Evolutionary conservation across 768 basidiomycete genomes (phyloP).

Genomic region (Lepiota venenata): DNA sequence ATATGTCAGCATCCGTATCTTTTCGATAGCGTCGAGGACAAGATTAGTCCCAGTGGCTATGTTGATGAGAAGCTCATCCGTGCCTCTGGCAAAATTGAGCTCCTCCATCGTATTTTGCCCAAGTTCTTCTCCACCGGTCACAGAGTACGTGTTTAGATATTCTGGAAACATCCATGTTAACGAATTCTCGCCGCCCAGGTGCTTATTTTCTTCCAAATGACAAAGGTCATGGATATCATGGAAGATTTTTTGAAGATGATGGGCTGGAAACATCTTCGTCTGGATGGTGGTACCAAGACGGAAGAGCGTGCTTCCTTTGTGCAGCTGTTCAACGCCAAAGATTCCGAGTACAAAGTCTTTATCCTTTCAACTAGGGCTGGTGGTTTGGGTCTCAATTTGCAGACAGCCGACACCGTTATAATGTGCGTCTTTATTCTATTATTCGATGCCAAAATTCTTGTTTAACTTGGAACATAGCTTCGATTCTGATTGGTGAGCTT

Average conservation of each 20-base stretch:
- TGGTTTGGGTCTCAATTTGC: constrained; percentile 91
- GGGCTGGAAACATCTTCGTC: constrained; percentile 82
- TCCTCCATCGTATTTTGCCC: constrained; percentile 87
- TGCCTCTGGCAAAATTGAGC: constrained; percentile 89
- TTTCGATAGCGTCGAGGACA: constrained; percentile 94
- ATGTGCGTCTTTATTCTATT: constrained; percentile 52
- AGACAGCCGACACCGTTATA: constrained; percentile 95
- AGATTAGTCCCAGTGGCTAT: constrained; percentile 77
- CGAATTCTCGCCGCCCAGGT: constrained; percentile 45
- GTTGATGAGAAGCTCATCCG: constrained; percentile 86
- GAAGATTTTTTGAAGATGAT: constrained; percentile 91
- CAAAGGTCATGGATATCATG: constrained; percentile 98
- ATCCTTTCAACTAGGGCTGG: constrained; percentile 93
- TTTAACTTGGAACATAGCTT: constrained; percentile 43
- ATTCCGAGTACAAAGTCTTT: constrained; percentile 88
- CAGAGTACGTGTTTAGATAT: constrained; percentile 48
- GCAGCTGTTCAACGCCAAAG: constrained; percentile 82
- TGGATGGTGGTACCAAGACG: constrained; percentile 97
- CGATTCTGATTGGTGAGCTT: constrained; percentile 60
- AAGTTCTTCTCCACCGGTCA: constrained; percentile 93
- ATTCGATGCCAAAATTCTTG: background rate
- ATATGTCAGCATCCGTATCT: constrained; percentile 98
- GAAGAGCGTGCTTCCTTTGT: constrained; percentile 91
- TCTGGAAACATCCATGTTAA: constrained; percentile 3
- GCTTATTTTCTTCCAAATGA: constrained; percentile 99